Percentiles rank a stretch among this genome's conserved stretches.
Evolutionary conservation across 73 alveolate species (phyloP).

Genomic region (Breviolum minutum): DNA sequence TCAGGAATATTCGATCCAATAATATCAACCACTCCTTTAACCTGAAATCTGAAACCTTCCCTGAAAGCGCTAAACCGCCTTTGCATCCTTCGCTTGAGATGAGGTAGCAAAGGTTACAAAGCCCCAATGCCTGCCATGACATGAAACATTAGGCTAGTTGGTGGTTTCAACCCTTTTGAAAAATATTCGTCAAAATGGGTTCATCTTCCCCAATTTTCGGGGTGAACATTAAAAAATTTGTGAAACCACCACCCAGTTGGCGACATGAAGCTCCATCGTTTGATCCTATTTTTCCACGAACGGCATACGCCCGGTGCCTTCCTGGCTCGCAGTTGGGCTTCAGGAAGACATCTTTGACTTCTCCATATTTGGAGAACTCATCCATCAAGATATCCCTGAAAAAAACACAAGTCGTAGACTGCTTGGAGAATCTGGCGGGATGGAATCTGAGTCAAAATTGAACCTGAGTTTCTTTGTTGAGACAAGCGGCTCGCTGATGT

Average conservation of each 20-base stretch:
- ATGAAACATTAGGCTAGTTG: too few relatives aligned
- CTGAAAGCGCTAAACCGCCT: background rate
- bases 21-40: too few relatives aligned
- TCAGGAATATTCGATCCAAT: too few relatives aligned
- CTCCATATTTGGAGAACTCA: constrained; percentile 84
- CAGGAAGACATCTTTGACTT: constrained; percentile 65
- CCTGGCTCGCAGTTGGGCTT: constrained; percentile 84
- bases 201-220: too few relatives aligned
- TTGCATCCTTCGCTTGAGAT: constrained; percentile 46
- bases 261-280: background rate
- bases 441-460: background rate
- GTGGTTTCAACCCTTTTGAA: too few relatives aligned
- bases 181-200: too few relatives aligned
- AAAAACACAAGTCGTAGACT: background rate
- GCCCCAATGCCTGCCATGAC: constrained; percentile 76
- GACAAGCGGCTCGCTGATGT: constrained; percentile 49
- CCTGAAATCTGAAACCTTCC: too few relatives aligned
- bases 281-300: background rate
- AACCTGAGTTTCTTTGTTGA: too few relatives aligned
- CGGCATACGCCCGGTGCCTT: background rate
- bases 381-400: constrained; percentile 45
- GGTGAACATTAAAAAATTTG: too few relatives aligned
- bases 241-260: too few relatives aligned
- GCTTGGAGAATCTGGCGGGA: background rate
- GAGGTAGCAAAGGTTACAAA: constrained; percentile 68